Evolutionary conservation across 257 asterid species (phyloP), one percentile per base, ranked within the genome.

Genomic region (Anisodus acutangulus): DNA sequence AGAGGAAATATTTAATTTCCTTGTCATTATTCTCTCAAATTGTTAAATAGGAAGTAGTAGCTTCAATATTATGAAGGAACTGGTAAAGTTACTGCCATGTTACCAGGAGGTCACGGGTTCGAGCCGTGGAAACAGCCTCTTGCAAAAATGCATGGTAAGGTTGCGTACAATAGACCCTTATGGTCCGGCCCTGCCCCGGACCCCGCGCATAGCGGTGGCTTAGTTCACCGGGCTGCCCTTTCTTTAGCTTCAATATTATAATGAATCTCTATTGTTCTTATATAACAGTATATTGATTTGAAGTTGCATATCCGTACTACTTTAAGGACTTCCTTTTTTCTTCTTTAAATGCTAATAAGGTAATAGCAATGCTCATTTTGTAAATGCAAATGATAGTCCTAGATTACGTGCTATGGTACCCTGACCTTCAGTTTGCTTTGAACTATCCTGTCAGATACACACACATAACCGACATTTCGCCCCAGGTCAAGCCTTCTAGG

Each of bases 401-500:
- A 5, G 80, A 72, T 53, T 53, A 76, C 12, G 53, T 51, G 64
- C 64, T 53, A 78, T 49, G 3, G 43, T 49, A 74, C 81, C 81
- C 62, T 22, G 43, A 22, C 13, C 22, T 6, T 49, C 81, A 74
- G 62, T 74, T 19, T 74, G 45, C 43, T 74, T 74, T 74, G 62
- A 41, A 74, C 3, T 74, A 22, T 59, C 45, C 62, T 13, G 43
- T 74, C 62, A 74, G 22, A 49, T 49, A 22, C 74, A 67, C 6
- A 67, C 41, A 19, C 81, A 74, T 5, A 53, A 0, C 17, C 60
- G 2, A 74, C 62, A 74, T 49, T 63, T 63, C 43, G 6, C 62
- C 81, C 62, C n/a, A 74, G 22, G 81, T 49, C 81, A 74, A 74
- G 62, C 80, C 43, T 74, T 74, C 80, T 3, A 49, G 22, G 8